phyloP scores from a whole-genome alignment of 345 rosid species.

The Arabidopsis arenosa region DNA sequence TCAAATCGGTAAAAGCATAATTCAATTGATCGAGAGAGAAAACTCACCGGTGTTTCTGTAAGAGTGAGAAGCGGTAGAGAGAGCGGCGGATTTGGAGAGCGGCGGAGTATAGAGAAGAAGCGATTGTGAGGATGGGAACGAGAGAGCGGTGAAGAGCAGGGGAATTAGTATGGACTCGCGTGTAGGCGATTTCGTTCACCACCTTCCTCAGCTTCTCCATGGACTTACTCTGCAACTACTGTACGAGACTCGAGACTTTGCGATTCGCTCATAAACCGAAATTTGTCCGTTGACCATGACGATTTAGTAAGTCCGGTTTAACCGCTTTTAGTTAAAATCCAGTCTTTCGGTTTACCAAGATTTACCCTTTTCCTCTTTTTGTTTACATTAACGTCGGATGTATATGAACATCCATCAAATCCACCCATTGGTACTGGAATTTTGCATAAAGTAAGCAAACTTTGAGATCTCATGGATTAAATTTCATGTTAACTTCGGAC shows the following conservation, averaged over 20 bases:
- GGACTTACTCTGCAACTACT: neutral
- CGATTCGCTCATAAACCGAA: neutral
- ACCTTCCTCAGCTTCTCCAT: slow-evolving; percentile 64
- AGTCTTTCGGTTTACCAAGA: too few species aligned
- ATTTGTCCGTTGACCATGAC: neutral
- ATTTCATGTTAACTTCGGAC: neutral
- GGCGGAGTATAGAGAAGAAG: slow-evolving; percentile 60
- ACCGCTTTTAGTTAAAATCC: too few species aligned
- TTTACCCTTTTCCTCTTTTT: too few species aligned
- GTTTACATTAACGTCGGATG: too few species aligned
- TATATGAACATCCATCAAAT: neutral
- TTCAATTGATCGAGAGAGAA: slow-evolving; percentile 1
- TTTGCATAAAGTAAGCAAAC: neutral
- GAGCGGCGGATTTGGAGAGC: slow-evolving; percentile 61
- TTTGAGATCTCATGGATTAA: slow-evolving; percentile 1
- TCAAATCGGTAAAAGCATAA: neutral
- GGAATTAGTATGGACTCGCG: slow-evolving; percentile 52
- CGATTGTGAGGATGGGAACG: slow-evolving; percentile 57
- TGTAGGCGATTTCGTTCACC: slow-evolving; percentile 70
- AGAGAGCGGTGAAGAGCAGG: slow-evolving; percentile 58
- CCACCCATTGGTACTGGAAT: neutral
- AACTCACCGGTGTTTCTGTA: slow-evolving; percentile 56
- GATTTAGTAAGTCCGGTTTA: neutral
- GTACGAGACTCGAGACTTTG: neutral
- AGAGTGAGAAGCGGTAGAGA: slow-evolving; percentile 58